Percentiles rank a stretch among this genome's conserved stretches.
Conservation (phyloP, 768 basidiomycete species). For the Pulveroboletus frians region DNA sequence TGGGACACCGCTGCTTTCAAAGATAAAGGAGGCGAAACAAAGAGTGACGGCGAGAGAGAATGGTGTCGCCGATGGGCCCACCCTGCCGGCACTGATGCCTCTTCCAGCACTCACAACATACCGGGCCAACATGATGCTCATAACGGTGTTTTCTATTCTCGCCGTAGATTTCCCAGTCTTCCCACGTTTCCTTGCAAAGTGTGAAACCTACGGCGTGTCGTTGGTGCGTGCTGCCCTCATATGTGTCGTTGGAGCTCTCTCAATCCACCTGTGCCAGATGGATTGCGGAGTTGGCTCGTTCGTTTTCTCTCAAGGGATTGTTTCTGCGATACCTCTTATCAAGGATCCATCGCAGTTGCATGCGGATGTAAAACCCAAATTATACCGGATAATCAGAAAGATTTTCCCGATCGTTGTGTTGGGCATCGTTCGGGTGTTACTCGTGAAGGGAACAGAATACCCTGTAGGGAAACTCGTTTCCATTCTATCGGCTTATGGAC, state of each 20-base stretch:
- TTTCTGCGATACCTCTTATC: slow-evolving; percentile 79
- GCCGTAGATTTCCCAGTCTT: slow-evolving; percentile 96
- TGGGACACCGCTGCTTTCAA: slow-evolving; percentile 52
- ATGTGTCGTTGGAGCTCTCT: not conserved
- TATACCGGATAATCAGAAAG: slow-evolving; percentile 50
- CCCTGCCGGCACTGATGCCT: slow-evolving; percentile 27
- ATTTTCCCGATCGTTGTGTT: slow-evolving; percentile 62
- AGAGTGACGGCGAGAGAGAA: not conserved
- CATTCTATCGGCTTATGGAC: not conserved
- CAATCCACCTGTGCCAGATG: slow-evolving; percentile 57
- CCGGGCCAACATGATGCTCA: slow-evolving; percentile 90
- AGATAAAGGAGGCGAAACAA: slow-evolving; percentile 7
- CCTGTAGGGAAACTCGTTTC: slow-evolving; percentile 54
- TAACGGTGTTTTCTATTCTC: slow-evolving; percentile 86
- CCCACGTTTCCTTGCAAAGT: slow-evolving; percentile 83
- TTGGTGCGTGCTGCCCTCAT: slow-evolving; percentile 49
- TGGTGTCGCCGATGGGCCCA: not conserved
- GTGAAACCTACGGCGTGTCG: slow-evolving; percentile 93
- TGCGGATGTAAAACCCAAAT: slow-evolving; percentile 45
- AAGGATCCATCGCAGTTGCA: slow-evolving; percentile 54
- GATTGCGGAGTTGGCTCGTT: slow-evolving; percentile 97
- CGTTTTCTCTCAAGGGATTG: slow-evolving; percentile 91
- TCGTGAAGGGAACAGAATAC: slow-evolving; percentile 92
- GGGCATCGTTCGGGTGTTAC: slow-evolving; percentile 70
- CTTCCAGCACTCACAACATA: slow-evolving; percentile 82